Conservation (phyloP, 1,284 basidiomycete species). For the Apiotrichum gracile region DNA sequence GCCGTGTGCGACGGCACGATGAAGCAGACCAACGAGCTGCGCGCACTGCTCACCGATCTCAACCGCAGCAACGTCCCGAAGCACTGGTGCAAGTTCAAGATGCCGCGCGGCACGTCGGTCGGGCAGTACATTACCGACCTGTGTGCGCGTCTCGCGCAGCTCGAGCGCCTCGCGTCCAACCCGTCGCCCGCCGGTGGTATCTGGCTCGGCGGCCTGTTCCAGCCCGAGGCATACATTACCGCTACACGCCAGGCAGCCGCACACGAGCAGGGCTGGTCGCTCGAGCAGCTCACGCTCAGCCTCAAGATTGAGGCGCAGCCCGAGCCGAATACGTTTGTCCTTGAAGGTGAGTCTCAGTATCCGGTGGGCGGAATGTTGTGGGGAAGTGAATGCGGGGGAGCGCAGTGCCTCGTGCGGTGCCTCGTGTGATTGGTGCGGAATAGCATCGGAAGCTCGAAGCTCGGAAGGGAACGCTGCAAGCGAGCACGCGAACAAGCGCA, state of each 20-base stretch:
- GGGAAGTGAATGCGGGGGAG: too few relatives aligned
- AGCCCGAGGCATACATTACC: slow-evolving; percentile 90
- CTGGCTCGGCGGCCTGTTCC: slow-evolving; percentile 88
- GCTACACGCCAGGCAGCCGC: slow-evolving; percentile 88
- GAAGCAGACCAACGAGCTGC: slow-evolving; percentile 91
- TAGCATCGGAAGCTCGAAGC: background rate
- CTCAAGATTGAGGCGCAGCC: slow-evolving; percentile 70
- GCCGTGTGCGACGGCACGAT: slow-evolving; percentile 77
- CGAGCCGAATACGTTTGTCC: slow-evolving; percentile 59
- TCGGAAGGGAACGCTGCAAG: background rate
- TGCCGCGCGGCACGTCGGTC: slow-evolving; percentile 70
- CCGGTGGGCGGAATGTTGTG: too few relatives aligned
- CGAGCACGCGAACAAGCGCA: background rate
- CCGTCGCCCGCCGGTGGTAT: slow-evolving; percentile 53
- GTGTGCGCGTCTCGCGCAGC: slow-evolving; percentile 66
- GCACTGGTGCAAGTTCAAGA: slow-evolving; percentile 85
- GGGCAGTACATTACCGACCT: slow-evolving; percentile 82
- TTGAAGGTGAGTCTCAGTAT: slow-evolving; percentile 69
- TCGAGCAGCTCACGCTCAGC: slow-evolving; percentile 76
- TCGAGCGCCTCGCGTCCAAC: slow-evolving; percentile 62
- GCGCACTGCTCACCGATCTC: slow-evolving; percentile 75
- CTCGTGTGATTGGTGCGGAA: slow-evolving; percentile 52
- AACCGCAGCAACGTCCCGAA: slow-evolving; percentile 83
- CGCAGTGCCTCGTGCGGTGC: slow-evolving; percentile 80
- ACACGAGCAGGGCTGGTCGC: slow-evolving; percentile 79